These are phyloP conservation scores for Forsythia viridissima DNA, from an alignment of 257 asterid species.

Conservation along the genomic window DNA sequence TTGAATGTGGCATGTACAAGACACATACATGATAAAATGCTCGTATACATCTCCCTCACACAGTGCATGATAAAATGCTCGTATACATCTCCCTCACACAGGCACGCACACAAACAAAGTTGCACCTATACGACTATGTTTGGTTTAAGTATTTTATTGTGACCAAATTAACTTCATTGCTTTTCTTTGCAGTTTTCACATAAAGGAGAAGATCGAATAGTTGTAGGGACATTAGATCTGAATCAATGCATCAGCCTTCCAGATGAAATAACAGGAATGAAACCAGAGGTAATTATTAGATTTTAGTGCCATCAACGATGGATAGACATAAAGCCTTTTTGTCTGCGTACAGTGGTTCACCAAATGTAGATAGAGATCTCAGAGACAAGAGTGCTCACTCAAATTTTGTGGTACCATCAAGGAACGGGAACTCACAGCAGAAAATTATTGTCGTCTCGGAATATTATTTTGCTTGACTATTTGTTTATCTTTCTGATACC, in stretches of 20 bases:
- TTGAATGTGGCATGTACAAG: not conserved
- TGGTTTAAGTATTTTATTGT: not conserved
- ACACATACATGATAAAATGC: not conserved
- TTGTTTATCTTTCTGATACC: not conserved
- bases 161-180: not conserved
- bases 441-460: not conserved
- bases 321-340: not conserved
- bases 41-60: not conserved
- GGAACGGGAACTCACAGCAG: not conserved
- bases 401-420: not conserved
- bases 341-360: not conserved
- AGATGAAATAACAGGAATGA: slow-evolving; percentile 71
- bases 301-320: not conserved
- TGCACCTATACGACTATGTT: not conserved
- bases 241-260: slow-evolving; percentile 89
- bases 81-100: not conserved
- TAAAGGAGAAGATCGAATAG: slow-evolving; percentile 64
- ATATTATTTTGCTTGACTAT: not conserved
- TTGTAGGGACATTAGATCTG: slow-evolving; percentile 85
- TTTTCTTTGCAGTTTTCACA: slow-evolving; percentile 56
- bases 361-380: not conserved
- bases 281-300: slow-evolving; percentile 61
- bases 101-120: not conserved
- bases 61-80: not conserved
- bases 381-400: no score